Evolutionary conservation across 1,284 basidiomycete species (phyloP), one percentile per base, ranked within the genome.

Genomic region (Ustilago esculenta): DNA sequence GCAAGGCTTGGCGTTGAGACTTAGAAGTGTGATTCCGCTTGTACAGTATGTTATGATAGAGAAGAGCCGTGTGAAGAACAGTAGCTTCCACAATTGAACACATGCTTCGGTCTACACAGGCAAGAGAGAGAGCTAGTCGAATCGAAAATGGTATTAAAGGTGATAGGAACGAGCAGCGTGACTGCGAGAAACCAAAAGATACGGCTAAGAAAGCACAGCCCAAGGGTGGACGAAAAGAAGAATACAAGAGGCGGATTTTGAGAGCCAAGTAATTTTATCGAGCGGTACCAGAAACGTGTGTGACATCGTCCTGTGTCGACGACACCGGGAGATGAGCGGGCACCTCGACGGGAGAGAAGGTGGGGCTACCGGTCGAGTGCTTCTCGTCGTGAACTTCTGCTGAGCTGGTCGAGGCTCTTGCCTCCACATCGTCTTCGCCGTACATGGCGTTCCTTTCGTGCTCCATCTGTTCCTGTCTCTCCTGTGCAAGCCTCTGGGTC

Each of bases 381-480:
- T 71, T 71, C 47, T 71, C 68, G 9, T 63, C 65, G 20, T 39
- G 36, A 20, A 43, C 30, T 17, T 57, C 47, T 2, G 24, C 40
- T n/a, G 63, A 60, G 20, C 41, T 50, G 5, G 43, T 54, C 12
- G 55, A 59, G 0, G 63, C 63, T 6, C 54, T 21, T 6, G 68
- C 68, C 58, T 71, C 68, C 23, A 71, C 63, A 18, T 71, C 68
- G 20, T 70, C 66, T 7, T 45, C 47, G 32, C 55, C 63, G 37
- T 71, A 71, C 68, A 71, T 71, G 11, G 49, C 53, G 34, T 60
- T 53, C 21, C 74, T 53, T 52, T 80, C 76, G 32, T 45, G 43
- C 49, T 58, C 64, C 12, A 70, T 24, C 56, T 73, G 70, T 17
- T 70, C 55, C 36, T 66, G 75, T 20, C 75, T 56, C 43, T 59